These are phyloP conservation scores for Calonectria multiphialidica DNA, from an alignment of 2,329 filamentous ascomycete genomes.

Conservation along the genomic window DNA sequence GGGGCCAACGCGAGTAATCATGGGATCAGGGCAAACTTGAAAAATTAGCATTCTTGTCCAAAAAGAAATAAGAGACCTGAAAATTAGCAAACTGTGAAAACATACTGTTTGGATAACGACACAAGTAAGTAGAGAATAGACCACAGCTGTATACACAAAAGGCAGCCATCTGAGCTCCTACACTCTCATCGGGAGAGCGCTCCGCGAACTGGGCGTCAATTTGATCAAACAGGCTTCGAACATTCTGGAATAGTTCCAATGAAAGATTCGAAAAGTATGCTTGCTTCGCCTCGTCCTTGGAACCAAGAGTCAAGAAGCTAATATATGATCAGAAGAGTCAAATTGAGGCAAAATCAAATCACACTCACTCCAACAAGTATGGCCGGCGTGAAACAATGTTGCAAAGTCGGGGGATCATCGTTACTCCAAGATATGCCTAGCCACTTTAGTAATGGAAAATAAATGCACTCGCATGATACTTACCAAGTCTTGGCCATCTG, in stretches of 20 bases:
- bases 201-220: constrained; percentile 64
- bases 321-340: constrained; percentile 7
- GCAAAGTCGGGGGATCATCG: constrained; percentile 67
- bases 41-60: constrained; percentile 19
- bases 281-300: constrained; percentile 51
- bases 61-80: neutral
- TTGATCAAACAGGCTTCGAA: constrained; percentile 61
- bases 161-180: constrained; percentile 66
- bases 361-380: constrained; percentile 63
- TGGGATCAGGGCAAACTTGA: constrained; percentile 57
- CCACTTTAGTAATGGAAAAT: constrained; percentile 11
- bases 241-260: constrained; percentile 61
- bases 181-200: constrained; percentile 59
- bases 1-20: constrained; percentile 55
- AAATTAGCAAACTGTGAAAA: neutral
- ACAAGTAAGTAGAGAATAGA: constrained; percentile 63
- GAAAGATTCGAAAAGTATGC: constrained; percentile 59
- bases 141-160: constrained; percentile 69
- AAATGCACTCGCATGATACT: constrained; percentile 24
- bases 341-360: neutral
- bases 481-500: constrained; percentile 63
- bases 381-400: constrained; percentile 68
- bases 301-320: constrained; percentile 58
- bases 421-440: constrained; percentile 67
- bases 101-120: constrained; percentile 64